Base-by-base conservation (phyloP, 208 protist genomes). In the Lotmaria passim region DNA sequence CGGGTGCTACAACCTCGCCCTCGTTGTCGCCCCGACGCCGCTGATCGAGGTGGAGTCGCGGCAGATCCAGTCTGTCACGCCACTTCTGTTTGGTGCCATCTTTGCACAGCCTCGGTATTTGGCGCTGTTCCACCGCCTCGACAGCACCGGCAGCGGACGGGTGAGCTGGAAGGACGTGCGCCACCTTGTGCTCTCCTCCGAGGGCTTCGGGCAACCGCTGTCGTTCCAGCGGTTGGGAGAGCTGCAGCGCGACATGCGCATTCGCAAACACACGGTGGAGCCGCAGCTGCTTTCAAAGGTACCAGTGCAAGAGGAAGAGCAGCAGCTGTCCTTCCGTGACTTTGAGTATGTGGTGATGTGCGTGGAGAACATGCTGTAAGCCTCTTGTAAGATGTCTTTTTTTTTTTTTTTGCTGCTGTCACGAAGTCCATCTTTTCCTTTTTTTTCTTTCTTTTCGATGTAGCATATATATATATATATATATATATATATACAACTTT, bases 11-110 rank as follows among this genome's bases (percentile, higher is more conserved):
- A 70, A 83, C 50, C 74, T 81, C 26, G 75, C 88, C 36, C 94
- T 99, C 0, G 97, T 99, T 44, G 62, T 98, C 7, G 96, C 99
- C 43, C 92, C 98, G 34, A 98, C 98, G 80, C 95, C 97, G n/a
- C 94, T 99, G 12, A 78, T 91, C 28, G 93, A 96, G 24, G 97
- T 99, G 19, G 72, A 58, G 50, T 28, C 74, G 43, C 44, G 71
- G 38, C 73, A 94, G 52, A 83, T 94, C 48, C 77, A 92, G 8
- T 87, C 89, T 15, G 83, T 92, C 31, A 41, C 57, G 24, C 85
- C 83, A 6, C 59, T 90, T 19, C 67, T 90, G 11, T 89, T 93
- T 12, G 85, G 80, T 5, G 82, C 91, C 38, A 93, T 99, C 52
- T 94, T 97, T 19, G 91, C 82, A 0, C 71, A 82, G 46, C 96